Percentiles rank a stretch among this genome's conserved stretches.
phyloP scores from a whole-genome alignment of 441 rosid species.

The Viola pubescens region DNA sequence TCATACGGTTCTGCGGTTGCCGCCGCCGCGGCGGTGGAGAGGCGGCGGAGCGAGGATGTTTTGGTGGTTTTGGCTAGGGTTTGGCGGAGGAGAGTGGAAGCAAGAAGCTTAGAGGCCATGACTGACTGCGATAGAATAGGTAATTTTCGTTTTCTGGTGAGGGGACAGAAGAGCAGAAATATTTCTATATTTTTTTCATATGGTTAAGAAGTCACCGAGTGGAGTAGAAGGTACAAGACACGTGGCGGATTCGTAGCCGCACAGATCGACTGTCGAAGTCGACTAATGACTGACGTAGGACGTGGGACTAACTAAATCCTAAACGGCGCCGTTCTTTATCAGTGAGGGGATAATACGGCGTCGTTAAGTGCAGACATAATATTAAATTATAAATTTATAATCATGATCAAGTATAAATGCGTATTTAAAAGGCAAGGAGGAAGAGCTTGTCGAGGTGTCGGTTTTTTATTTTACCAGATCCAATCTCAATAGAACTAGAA shows the following conservation, averaged over 20 bases:
- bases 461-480: constrained; percentile 7
- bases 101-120: constrained; percentile 30
- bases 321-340: neutral
- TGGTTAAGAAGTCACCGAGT: too few relatives aligned
- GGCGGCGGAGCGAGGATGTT: constrained; percentile 17
- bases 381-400: neutral
- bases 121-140: neutral
- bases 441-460: neutral
- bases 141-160: too few relatives aligned
- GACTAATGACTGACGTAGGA: neutral
- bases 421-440: too few relatives aligned
- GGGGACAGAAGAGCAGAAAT: too few relatives aligned
- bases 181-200: too few relatives aligned
- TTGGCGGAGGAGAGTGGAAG: constrained; percentile 33
- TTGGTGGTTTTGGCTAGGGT: constrained; percentile 13
- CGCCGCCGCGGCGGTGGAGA: constrained; percentile 31
- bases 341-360: neutral
- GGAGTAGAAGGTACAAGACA: neutral
- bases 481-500: constrained; percentile 9
- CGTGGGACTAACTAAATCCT: neutral
- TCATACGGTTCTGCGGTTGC: constrained; percentile 25
- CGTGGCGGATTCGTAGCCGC: constrained; percentile 5
- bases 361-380: neutral
- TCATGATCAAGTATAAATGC: neutral
- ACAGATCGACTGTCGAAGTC: neutral